A percentile compares a stretch with the other conserved stretches of the same genome.
Conservation (phyloP, 805 yeast species). For the Metschnikowia baotianmanensis region DNA sequence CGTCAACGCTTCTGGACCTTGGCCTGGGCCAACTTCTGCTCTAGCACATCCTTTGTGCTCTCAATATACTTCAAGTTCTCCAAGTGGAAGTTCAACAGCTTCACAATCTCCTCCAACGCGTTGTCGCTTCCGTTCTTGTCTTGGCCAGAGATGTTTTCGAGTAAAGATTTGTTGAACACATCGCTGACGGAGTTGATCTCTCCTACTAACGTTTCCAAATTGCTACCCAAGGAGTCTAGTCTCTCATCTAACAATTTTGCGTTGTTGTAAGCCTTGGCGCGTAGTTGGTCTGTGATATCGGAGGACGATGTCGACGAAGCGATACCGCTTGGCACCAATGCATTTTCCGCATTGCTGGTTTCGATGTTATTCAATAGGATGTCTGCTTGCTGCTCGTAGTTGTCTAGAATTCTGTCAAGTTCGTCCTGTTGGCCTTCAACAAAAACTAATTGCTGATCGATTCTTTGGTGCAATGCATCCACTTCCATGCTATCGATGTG, state of each 20-base stretch:
- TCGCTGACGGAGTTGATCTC: slow-evolving; percentile 85
- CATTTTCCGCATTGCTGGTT: slow-evolving; percentile 19
- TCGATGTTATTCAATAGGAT: slow-evolving; percentile 41
- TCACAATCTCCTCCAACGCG: slow-evolving; percentile 67
- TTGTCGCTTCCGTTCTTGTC: slow-evolving; percentile 30
- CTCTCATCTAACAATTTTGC: slow-evolving; percentile 85
- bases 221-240: slow-evolving; percentile 72
- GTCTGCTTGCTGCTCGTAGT: slow-evolving; percentile 76
- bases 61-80: slow-evolving; percentile 89
- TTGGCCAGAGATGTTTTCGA: slow-evolving; percentile 24
- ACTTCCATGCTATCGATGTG: slow-evolving; percentile 78
- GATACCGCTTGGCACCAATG: slow-evolving; percentile 11
- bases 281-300: slow-evolving; percentile 72
- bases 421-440: slow-evolving; percentile 93
- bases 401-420: slow-evolving; percentile 74
- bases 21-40: slow-evolving; percentile 51
- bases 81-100: slow-evolving; percentile 80
- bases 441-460: slow-evolving; percentile 83
- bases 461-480: slow-evolving; percentile 77
- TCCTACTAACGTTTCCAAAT: slow-evolving; percentile 68
- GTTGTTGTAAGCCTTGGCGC: slow-evolving; percentile 83
- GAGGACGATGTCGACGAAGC: slow-evolving; percentile 22
- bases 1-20: slow-evolving; percentile 8
- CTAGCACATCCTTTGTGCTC: slow-evolving; percentile 63
- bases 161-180: slow-evolving; percentile 63